Base-by-base conservation (phyloP, 2,329 filamentous ascomycete species). In the Beauveria rudraprayagi region DNA sequence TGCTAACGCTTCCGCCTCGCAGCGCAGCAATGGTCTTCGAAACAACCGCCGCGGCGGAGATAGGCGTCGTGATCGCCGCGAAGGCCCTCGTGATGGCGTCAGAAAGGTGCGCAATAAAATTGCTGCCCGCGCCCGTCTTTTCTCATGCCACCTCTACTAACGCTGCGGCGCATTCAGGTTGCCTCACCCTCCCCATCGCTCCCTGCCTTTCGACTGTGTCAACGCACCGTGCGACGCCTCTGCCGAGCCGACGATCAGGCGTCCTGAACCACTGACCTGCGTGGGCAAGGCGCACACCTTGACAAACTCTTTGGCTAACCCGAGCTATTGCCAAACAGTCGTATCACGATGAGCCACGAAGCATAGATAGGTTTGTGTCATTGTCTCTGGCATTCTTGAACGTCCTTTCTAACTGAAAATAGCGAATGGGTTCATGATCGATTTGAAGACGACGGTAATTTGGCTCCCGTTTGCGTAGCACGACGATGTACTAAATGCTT, bases 401-500 rank as follows among this genome's bases (percentile, higher is more conserved):
- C 5, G 17, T 8, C 9, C n/a, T 19, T 54, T 40, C 48, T 19
- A 56, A 24, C 53, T 60, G 60, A 50, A 30, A 60, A 48, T 26
- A 91, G 91, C 71, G 92, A 96, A 80, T 97, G 92, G 92, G 91
- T 96, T 67, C 92, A 97, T 73, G 91, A 96, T 77, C 90, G 87
- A 72, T 96, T 86, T 72, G 90, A 94, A 73, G 90, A 91, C 70
- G 83, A 87, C 72, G 81, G 87, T 83, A 77, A 24, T 43, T 41
- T 69, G 71, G 59, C 62, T 19, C 19, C 58, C 37, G 51, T 34
- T n/a, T 54, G 43, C 41, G 47, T 58, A 43, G 50, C 53, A 57
- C 43, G 55, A 62, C 61, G 19, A 22, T 30, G 52, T 56, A 65
- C 66, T 71, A 61, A 73, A 62, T 65, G 56, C 43, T 26, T 22